Evolutionary conservation across 495 filamentous ascomycete genomes (phyloP), one percentile per base, ranked within the genome.

Genomic region (Tuber melanosporum): DNA sequence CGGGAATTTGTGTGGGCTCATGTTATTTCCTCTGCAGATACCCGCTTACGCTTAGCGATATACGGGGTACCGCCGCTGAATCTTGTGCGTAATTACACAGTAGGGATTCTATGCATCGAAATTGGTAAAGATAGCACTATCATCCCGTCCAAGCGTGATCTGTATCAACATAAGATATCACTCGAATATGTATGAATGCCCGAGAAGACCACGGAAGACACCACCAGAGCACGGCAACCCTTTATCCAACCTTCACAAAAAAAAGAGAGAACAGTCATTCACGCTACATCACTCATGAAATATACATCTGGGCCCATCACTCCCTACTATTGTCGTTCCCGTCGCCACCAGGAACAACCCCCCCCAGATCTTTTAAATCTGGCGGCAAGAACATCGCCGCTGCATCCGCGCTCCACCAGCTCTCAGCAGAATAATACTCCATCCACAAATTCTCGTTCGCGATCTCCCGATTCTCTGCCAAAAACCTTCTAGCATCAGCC

Each of bases 291-390:
- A 1, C n/a, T 57, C 22, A 62, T 32, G 52, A 62, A 62, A 62
- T 62, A 32, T 62, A 62, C 20, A 52, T n/a, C 52, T n/a, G 7
- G 20, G 20, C 8, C 22, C 22, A 62, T 26, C 12, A 32, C 57
- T 5, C 26, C n/a, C 26, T 17, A 26, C n/a, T 8, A 47, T 44
- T 14, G 1, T 8, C 43, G 19, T 47, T 22, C 47, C 47, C 19
- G 32, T 20, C 26, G 17, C 10, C 57, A 12, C n/a, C 26, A 15
- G 57, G 14, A 66, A 66, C 57, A 32, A 32, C 57, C 10, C 57
- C 57, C n/a, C 12, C 44, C 49, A 75, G 71, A 45, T 75, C 78
- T n/a, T 75, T 79, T 22, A 80, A 70, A 79, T 80, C 78, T 47
- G 76, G 78, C 5, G 52, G 73, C 20, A 80, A 73, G 73, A 79